Percentiles rank a stretch among this genome's conserved stretches.
Evolutionary conservation across 805 yeast species (phyloP).

Genomic region (Ogataea populi-albae): DNA sequence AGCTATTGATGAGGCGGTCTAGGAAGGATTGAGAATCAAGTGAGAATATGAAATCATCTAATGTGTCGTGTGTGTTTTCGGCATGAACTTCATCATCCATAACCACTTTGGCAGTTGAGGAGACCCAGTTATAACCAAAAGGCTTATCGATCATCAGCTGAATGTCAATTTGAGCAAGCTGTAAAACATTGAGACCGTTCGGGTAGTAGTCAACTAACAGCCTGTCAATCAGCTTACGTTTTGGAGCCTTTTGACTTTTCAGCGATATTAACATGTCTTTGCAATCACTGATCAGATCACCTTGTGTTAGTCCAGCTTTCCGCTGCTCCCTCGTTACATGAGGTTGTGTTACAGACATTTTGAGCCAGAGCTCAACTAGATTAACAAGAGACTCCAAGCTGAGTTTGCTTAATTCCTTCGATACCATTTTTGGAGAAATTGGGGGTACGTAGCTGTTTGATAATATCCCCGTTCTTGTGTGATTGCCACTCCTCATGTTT

Average conservation of each 20-base stretch:
- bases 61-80: conserved; percentile 19
- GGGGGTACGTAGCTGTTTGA: conserved; percentile 36
- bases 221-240: conserved; percentile 39
- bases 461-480: conserved; percentile 29
- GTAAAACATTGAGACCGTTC: conserved; percentile 58
- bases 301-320: conserved; percentile 17
- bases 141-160: conserved; percentile 63
- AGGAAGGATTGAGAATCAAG: conserved; percentile 53
- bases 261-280: conserved; percentile 13
- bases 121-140: conserved; percentile 42
- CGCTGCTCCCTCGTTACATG: conserved; percentile 19
- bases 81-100: conserved; percentile 17
- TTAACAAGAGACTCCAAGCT: conserved; percentile 30
- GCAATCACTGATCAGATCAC: conserved; percentile 17
- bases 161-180: conserved; percentile 68
- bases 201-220: conserved; percentile 52
- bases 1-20: conserved; percentile 42
- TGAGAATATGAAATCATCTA: conserved; percentile 33
- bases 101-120: conserved; percentile 42
- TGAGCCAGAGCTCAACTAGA: conserved; percentile 33
- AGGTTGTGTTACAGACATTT: conserved; percentile 31
- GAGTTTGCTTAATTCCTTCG: conserved; percentile 27
- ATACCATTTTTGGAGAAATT: conserved; percentile 17
- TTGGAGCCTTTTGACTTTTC: conserved; percentile 18
- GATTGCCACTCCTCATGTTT: no score